A percentile compares a stretch with the other conserved stretches of the same genome.
These are phyloP conservation scores for Phytophthora uliginosa DNA, from an alignment of 352 stramenopile genomes.

Conservation along the genomic window DNA sequence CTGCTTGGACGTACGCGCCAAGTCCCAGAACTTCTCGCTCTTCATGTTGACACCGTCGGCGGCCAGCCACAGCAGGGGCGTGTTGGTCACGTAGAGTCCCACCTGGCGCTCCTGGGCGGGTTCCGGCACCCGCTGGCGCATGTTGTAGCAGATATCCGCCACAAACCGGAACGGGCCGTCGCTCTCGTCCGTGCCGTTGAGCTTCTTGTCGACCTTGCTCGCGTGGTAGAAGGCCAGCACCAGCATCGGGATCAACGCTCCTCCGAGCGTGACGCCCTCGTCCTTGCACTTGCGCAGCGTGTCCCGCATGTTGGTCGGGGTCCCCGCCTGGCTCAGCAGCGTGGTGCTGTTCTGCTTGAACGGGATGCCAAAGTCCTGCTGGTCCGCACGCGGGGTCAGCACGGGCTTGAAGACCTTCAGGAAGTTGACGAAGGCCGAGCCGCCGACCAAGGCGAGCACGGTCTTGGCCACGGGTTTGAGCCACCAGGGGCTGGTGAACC, in stretches of 20 bases:
- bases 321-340: conserved; percentile 50
- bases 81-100: conserved; percentile 59
- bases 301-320: conserved; percentile 47
- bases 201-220: conserved; percentile 44
- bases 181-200: conserved; percentile 23
- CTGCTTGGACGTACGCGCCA: conserved; percentile 51
- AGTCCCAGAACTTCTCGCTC: conserved; percentile 61
- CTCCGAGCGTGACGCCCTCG: conserved; percentile 53
- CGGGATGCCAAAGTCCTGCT: conserved; percentile 52
- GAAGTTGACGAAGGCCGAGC: conserved; percentile 47
- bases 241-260: conserved; percentile 52
- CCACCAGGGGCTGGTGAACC: conserved; percentile 53
- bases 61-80: conserved; percentile 52
- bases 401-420: conserved; percentile 62
- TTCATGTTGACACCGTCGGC: conserved; percentile 58
- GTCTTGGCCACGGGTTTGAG: conserved; percentile 40
- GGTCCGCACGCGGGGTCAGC: conserved; percentile 47
- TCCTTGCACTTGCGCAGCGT: conserved; percentile 53
- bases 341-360: conserved; percentile 54
- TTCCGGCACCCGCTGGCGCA: conserved; percentile 44
- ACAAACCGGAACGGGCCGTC: conserved; percentile 48
- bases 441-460: conserved; percentile 34
- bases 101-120: conserved; percentile 43
- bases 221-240: conserved; percentile 64
- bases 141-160: conserved; percentile 60